Base-by-base conservation (phyloP, 495 filamentous ascomycete genomes). In the Collariella sp. region DNA sequence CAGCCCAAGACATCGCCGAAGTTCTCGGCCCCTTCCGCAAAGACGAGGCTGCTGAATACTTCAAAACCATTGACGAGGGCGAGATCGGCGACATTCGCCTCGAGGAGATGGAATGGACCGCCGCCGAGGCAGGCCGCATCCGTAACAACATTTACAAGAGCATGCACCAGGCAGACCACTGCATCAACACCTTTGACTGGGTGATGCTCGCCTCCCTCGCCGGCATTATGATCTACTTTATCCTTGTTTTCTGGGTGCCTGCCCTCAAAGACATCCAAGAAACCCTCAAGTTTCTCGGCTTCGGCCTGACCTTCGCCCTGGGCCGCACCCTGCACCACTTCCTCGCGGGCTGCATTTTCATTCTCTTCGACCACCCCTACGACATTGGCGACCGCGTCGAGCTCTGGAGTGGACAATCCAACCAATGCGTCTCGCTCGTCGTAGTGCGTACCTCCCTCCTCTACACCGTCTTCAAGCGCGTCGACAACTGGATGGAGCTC, bases 331-430 rank as follows among this genome's bases (percentile, higher is more conserved):
- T 83, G 0, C 85, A 91, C 64, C 86, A 93, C 68, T 76, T 91
- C 33, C 78, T 90, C 2, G 83, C 85, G 9, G 87, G 84, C 26
- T 88, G 84, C 69, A 84, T 93, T 60, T 91, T 93, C 71, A 70
- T 91, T 12, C 91, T 93, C 60, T 84, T 90, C 70, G 90, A 93
- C 69, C 88, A 71, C 24, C 68, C 68, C 5, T 71, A 59, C 55
- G 88, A 93, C 64, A 82, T 89, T 20, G 85, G 88, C 36, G 88
- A 93, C 59, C 83, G 85, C 11, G 79, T 93, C 6, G 84, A 90
- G 55, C 76, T 93, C 50, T 75, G 73, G 48, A 67, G 67, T 41
- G 33, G 59, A 22, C 50, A 55, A 2, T 40, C 23, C 44, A 56
- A 51, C n/a, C 36, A 47, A 4, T 60, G 58, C 15, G 76, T 82